phyloP scores from a whole-genome alignment of 805 yeast genomes.

The Ogataea pilisensis region DNA sequence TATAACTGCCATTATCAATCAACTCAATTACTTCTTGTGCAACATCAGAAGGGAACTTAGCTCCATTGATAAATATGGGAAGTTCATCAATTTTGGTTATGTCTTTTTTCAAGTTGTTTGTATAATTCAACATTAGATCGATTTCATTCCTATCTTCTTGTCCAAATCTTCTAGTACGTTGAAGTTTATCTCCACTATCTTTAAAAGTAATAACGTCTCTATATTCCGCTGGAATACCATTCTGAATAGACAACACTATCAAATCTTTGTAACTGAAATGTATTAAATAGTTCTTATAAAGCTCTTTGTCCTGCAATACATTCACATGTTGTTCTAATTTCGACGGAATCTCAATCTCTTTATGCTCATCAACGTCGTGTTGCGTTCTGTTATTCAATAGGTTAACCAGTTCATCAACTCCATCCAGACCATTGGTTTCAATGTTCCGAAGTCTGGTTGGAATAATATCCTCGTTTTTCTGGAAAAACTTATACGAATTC shows the following conservation, averaged over 20 bases:
- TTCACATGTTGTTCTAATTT: neutral
- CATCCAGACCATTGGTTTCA: too few relatives aligned
- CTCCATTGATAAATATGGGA: slow-evolving; percentile 1
- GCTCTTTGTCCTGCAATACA: neutral
- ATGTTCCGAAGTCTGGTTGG: too few relatives aligned
- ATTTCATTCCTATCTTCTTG: slow-evolving; percentile 8
- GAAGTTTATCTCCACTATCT: too few relatives aligned
- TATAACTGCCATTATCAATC: neutral
- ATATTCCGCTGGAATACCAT: slow-evolving; percentile 11
- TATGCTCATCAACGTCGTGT: too few relatives aligned
- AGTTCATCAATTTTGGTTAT: neutral
- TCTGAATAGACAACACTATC: neutral
- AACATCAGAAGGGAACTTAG: slow-evolving; percentile 5
- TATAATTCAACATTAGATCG: slow-evolving; percentile 13
- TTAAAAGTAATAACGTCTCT: slow-evolving; percentile 15
- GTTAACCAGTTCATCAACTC: too few relatives aligned
- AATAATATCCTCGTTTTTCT: too few relatives aligned
- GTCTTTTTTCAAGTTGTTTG: neutral
- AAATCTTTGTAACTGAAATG: slow-evolving; percentile 4
- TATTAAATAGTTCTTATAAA: slow-evolving; percentile 8
- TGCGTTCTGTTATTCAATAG: too few relatives aligned
- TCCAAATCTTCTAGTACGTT: slow-evolving; percentile 3
- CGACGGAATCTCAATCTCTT: neutral
- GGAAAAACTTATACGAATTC: too few relatives aligned
- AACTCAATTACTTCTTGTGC: neutral